Percentiles rank a stretch among this genome's conserved stretches.
phyloP scores from a whole-genome alignment of 1,284 basidiomycete genomes.

The Fomitiporia mediterranea region DNA sequence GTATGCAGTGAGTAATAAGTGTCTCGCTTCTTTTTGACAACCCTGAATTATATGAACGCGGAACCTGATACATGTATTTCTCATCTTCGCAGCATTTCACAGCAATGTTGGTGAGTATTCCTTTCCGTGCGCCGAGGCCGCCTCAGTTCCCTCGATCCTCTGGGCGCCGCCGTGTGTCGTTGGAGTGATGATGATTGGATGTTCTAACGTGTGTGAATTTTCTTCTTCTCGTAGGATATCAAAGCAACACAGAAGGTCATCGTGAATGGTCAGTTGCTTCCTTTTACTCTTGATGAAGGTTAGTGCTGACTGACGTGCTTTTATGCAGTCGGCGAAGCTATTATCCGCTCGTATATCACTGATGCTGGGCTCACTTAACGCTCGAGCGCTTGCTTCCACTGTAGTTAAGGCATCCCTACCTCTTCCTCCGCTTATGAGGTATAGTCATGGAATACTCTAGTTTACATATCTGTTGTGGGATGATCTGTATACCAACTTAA shows the following conservation, averaged over 20 bases:
- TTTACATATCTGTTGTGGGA: not conserved
- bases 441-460: too few relatives aligned
- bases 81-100: slow-evolving; percentile 62
- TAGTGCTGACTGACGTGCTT: slow-evolving; percentile 8
- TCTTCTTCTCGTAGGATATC: slow-evolving; percentile 46
- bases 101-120: slow-evolving; percentile 59
- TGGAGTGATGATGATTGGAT: not conserved
- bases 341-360: slow-evolving; percentile 55
- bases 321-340: slow-evolving; percentile 53
- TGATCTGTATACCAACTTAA: slow-evolving; percentile 2
- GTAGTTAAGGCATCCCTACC: too few relatives aligned
- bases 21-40: slow-evolving; percentile 14
- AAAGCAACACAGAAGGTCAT: slow-evolving; percentile 72
- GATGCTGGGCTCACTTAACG: slow-evolving; percentile 47
- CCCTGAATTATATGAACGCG: not conserved
- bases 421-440: too few relatives aligned
- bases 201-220: not conserved
- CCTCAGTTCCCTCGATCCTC: not conserved
- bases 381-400: not conserved
- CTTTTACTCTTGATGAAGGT: not conserved
- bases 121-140: too few relatives aligned
- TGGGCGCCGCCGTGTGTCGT: slow-evolving; percentile 10
- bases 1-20: slow-evolving; percentile 61
- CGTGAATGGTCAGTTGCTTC: slow-evolving; percentile 49
- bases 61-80: not conserved